These are phyloP conservation scores for Aschersonia sp. DNA, from an alignment of 2,329 filamentous ascomycete genomes.

Conservation along the genomic window DNA sequence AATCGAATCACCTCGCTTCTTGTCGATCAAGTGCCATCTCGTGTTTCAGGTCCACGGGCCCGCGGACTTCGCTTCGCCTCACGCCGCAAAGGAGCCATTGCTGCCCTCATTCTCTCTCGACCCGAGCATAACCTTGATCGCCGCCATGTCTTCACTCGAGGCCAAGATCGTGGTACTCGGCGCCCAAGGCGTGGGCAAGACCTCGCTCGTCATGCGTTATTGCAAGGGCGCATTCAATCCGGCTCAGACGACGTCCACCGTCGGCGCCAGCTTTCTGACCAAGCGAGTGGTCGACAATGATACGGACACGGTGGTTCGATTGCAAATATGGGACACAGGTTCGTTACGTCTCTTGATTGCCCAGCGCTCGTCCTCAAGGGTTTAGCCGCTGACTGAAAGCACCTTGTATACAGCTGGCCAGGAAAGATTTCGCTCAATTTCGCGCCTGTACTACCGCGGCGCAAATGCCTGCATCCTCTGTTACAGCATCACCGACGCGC, in stretches of 20 bases:
- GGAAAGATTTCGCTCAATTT: conserved; percentile 89
- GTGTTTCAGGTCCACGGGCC: too few species aligned
- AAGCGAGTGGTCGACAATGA: conserved; percentile 72
- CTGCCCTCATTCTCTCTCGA: not conserved
- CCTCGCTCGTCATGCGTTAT: conserved; percentile 61
- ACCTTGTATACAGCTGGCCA: conserved; percentile 52
- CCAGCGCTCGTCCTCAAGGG: not conserved
- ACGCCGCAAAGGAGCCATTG: not conserved
- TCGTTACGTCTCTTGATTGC: conserved; percentile 6
- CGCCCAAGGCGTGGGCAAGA: conserved; percentile 68
- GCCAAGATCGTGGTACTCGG: conserved; percentile 73
- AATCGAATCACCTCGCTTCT: not conserved
- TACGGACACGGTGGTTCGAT: conserved; percentile 71
- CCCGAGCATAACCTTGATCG: not conserved
- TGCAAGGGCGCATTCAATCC: conserved; percentile 59
- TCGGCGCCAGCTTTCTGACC: conserved; percentile 67
- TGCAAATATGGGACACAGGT: conserved; percentile 94
- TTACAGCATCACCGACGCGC: conserved; percentile 81
- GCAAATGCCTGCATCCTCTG: conserved; percentile 88
- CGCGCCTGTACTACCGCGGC: conserved; percentile 88
- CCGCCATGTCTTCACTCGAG: conserved; percentile 48
- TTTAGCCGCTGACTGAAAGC: not conserved
- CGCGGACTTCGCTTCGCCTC: not conserved
- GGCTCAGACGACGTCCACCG: conserved; percentile 50
- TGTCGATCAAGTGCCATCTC: not conserved